Conservation (phyloP, 2,329 filamentous ascomycete genomes). For the Coniochaeta sp. region DNA sequence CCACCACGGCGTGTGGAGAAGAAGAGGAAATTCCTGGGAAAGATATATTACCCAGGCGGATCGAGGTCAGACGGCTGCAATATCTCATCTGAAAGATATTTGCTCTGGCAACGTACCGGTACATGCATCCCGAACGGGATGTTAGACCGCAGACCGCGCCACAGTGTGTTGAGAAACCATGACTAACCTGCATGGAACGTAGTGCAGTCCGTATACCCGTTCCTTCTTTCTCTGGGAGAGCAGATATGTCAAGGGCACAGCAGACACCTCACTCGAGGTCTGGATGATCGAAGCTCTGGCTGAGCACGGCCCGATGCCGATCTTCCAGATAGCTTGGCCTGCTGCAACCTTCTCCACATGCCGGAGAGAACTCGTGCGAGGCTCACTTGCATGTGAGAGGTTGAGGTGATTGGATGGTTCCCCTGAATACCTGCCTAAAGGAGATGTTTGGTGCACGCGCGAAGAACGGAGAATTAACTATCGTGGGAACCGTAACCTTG, state of each 20-base stretch:
- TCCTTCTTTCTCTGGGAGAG: background rate
- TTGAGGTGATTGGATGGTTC: conserved; percentile 13
- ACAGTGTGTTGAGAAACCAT: background rate
- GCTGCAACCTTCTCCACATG: background rate
- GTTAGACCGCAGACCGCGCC: background rate
- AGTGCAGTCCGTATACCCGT: background rate
- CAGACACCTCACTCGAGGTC: background rate
- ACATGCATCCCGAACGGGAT: background rate
- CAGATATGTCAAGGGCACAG: background rate
- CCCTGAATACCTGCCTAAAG: conserved; percentile 16
- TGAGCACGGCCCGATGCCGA: background rate
- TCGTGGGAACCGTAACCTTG: background rate
- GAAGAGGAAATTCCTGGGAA: background rate
- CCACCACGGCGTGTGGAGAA: background rate
- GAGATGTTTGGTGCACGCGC: conserved; percentile 1
- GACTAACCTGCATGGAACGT: background rate
- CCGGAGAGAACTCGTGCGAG: background rate
- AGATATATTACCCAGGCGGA: conserved; percentile 1
- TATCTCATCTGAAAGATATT: conserved; percentile 1
- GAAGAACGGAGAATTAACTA: background rate
- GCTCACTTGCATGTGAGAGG: background rate
- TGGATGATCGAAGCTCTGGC: background rate
- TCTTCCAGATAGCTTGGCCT: background rate
- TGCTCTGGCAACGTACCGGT: background rate
- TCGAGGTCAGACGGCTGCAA: background rate